These are phyloP conservation scores for Mycena filopes DNA, from an alignment of 768 basidiomycete species.

Conservation along the genomic window DNA sequence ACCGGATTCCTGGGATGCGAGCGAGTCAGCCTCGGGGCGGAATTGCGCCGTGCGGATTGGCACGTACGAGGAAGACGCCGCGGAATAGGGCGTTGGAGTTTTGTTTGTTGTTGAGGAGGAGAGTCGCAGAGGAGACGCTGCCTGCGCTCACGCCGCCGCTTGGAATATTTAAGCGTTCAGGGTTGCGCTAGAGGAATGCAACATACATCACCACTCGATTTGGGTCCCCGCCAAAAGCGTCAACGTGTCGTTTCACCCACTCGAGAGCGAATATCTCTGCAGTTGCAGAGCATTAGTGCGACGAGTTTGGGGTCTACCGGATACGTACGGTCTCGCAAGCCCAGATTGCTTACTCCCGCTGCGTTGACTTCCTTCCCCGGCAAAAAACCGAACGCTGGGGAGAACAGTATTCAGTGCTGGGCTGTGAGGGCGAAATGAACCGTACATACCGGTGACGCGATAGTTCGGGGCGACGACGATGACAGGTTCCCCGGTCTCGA, in stretches of 20 bases:
- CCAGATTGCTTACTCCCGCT: conserved; percentile 21
- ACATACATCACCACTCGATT: conserved; percentile 54
- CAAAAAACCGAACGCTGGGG: conserved; percentile 18
- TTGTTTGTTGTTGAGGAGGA: background rate
- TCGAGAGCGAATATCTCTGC: conserved; percentile 55
- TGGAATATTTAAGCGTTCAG: background rate
- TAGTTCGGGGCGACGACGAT: conserved; percentile 1
- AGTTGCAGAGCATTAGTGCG: background rate
- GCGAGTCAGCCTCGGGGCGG: too few relatives aligned
- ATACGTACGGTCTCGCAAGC: conserved; percentile 19
- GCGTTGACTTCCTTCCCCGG: conserved; percentile 4
- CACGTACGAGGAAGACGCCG: background rate
- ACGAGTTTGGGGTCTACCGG: background rate
- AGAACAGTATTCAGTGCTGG: background rate
- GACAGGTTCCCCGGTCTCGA: background rate
- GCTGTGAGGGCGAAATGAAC: background rate
- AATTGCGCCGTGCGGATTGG: too few relatives aligned
- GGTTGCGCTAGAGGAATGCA: background rate
- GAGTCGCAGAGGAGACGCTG: background rate
- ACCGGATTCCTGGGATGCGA: background rate
- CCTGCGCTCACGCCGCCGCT: conserved; percentile 26
- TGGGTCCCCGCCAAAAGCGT: conserved; percentile 66
- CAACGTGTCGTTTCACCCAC: conserved; percentile 69
- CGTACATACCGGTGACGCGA: background rate
- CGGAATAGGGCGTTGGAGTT: background rate